A percentile compares a stretch with the other conserved stretches of the same genome.
phyloP scores from a whole-genome alignment of 73 alveolate species.

The Breviolum minutum region DNA sequence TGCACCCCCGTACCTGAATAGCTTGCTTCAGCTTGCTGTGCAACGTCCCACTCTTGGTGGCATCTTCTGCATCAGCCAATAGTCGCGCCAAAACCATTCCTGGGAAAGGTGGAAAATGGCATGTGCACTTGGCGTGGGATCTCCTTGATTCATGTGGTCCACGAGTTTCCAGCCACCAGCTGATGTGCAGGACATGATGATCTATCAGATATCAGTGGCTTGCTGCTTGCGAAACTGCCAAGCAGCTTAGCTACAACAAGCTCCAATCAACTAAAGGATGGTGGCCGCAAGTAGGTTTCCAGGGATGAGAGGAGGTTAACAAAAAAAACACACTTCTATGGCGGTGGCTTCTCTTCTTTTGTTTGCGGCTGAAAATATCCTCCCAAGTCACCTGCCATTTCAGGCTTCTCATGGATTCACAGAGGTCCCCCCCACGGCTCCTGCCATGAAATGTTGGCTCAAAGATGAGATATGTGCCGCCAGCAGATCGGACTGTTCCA shows the following conservation, averaged over 20 bases:
- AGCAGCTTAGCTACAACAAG: too few species aligned
- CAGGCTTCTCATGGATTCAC: not conserved
- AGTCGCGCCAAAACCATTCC: conserved; percentile 48
- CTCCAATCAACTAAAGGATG: too few species aligned
- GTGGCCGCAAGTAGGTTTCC: too few species aligned
- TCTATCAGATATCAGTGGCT: too few species aligned
- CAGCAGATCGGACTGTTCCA: conserved; percentile 21
- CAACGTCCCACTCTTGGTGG: conserved; percentile 23
- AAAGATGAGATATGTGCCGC: conserved; percentile 29
- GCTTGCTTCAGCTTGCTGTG: conserved; percentile 38
- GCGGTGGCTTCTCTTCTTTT: too few species aligned
- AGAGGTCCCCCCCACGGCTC: not conserved
- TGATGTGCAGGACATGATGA: too few species aligned
- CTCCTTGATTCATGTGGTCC: too few species aligned
- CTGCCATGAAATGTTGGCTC: conserved; percentile 66
- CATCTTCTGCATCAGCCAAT: conserved; percentile 35
- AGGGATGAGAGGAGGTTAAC: too few species aligned
- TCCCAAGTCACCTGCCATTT: not conserved
- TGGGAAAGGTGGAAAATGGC: not conserved
- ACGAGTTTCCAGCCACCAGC: too few species aligned
- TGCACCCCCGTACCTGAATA: not conserved
- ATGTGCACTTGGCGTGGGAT: too few species aligned
- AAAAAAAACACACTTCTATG: not conserved
- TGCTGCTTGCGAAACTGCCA: too few species aligned
- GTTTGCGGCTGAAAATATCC: too few species aligned